These are phyloP conservation scores for Calycina herbarum DNA, from an alignment of 2,329 filamentous ascomycete species.

Conservation along the genomic window DNA sequence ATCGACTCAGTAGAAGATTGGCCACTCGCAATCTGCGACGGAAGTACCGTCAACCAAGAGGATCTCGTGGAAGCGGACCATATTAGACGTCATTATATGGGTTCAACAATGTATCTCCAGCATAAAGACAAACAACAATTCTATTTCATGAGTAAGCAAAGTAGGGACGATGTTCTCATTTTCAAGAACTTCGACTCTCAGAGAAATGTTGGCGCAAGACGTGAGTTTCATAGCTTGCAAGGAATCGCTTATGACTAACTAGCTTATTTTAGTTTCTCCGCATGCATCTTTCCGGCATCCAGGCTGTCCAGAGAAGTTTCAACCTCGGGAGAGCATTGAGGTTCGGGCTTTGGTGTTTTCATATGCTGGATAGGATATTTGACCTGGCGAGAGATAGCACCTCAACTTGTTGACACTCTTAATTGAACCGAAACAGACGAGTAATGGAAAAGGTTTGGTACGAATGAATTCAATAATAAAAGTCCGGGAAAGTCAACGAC, in stretches of 20 bases:
- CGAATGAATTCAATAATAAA: too few relatives aligned
- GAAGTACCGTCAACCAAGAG: constrained; percentile 11
- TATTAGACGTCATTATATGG: constrained; percentile 17
- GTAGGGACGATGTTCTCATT: constrained; percentile 15
- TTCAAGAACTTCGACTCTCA: constrained; percentile 19
- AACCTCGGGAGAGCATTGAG: constrained; percentile 4
- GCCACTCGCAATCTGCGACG: constrained; percentile 21
- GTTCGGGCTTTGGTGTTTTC: constrained; percentile 5
- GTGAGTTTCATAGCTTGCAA: constrained; percentile 5
- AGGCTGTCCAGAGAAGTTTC: neutral
- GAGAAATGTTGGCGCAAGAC: constrained; percentile 1
- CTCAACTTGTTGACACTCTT: too few relatives aligned
- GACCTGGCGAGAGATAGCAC: too few relatives aligned
- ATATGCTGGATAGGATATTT: neutral
- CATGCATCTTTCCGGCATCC: constrained; percentile 2
- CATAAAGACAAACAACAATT: constrained; percentile 7
- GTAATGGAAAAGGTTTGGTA: too few relatives aligned
- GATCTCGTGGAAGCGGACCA: constrained; percentile 17
- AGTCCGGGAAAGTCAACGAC: too few relatives aligned
- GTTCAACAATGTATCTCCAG: constrained; percentile 17
- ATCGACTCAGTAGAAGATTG: neutral
- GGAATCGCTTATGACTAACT: neutral
- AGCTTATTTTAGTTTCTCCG: neutral
- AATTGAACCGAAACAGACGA: too few relatives aligned
- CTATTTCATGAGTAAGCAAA: constrained; percentile 17